phyloP scores from a whole-genome alignment of 805 yeast genomes.

The Dipodascopsis uninucleata region DNA sequence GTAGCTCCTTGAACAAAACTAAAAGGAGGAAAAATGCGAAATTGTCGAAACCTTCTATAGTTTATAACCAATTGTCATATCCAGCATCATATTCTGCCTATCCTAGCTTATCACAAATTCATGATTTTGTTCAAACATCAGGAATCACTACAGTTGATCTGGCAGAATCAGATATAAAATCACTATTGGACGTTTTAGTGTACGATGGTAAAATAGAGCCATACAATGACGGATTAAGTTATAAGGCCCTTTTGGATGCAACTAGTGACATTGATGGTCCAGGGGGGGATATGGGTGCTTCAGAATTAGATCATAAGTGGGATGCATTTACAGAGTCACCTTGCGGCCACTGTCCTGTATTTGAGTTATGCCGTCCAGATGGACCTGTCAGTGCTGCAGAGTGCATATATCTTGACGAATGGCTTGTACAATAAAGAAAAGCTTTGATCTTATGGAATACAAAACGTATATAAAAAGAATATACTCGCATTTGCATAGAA shows the following conservation, averaged over 20 bases:
- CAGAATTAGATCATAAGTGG: slow-evolving; percentile 4
- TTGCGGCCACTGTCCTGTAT: slow-evolving; percentile 36
- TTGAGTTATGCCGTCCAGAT: slow-evolving; percentile 30
- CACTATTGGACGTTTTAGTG: slow-evolving; percentile 81
- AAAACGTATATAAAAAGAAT: not conserved
- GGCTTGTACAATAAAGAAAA: slow-evolving; percentile 28
- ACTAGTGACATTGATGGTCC: slow-evolving; percentile 41
- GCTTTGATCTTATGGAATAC: not conserved
- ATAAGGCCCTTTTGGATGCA: slow-evolving; percentile 63
- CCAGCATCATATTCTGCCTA: slow-evolving; percentile 58
- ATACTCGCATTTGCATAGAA: not conserved
- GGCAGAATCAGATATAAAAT: slow-evolving; percentile 64
- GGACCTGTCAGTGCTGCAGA: slow-evolving; percentile 36
- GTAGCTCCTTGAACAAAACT: not conserved
- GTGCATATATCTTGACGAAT: slow-evolving; percentile 36
- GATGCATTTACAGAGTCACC: slow-evolving; percentile 35
- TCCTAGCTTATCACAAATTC: slow-evolving; percentile 70
- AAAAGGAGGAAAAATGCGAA: not conserved
- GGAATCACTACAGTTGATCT: slow-evolving; percentile 82
- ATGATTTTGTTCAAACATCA: slow-evolving; percentile 64
- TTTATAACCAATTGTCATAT: slow-evolving; percentile 46
- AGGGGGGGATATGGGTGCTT: slow-evolving; percentile 3
- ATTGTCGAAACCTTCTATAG: slow-evolving; percentile 33
- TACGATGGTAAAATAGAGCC: slow-evolving; percentile 80
- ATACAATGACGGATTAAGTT: slow-evolving; percentile 55